Percentiles rank a stretch among this genome's conserved stretches.
Evolutionary conservation across 164 flowering plant genomes (phyloP).

Genomic region (Cinnamomum chago): DNA sequence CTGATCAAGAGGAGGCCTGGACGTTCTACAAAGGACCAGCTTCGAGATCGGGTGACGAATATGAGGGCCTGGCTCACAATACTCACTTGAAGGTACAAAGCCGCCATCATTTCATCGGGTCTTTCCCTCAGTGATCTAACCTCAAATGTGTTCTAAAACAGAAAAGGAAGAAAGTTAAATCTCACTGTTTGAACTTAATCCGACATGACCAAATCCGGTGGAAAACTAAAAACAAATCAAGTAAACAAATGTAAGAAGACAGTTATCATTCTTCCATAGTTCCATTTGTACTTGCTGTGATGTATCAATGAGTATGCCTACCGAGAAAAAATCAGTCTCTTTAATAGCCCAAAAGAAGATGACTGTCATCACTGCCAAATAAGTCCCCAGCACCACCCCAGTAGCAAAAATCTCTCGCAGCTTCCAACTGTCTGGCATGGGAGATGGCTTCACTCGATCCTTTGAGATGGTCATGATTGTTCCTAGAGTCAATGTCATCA

Average conservation of each 20-base stretch:
- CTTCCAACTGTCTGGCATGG: slow-evolving; percentile 96
- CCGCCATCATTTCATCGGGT: slow-evolving; percentile 69
- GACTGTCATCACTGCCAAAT: slow-evolving; percentile 87
- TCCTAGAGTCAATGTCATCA: slow-evolving; percentile 33
- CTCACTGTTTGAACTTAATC: background rate
- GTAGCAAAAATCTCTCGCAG: slow-evolving; percentile 89
- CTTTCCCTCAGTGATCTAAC: slow-evolving; percentile 40
- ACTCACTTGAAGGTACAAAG: slow-evolving; percentile 92
- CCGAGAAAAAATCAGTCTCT: slow-evolving; percentile 75
- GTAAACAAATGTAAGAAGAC: background rate
- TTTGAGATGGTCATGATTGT: slow-evolving; percentile 98
- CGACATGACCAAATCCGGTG: background rate
- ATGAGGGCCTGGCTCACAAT: slow-evolving; percentile 93
- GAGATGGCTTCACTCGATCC: slow-evolving; percentile 96
- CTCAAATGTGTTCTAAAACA: slow-evolving; percentile 57
- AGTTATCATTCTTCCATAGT: background rate
- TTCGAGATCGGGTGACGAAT: slow-evolving; percentile 87
- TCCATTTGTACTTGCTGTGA: background rate
- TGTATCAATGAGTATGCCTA: slow-evolving; percentile 20
- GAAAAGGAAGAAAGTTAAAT: background rate
- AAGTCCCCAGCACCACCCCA: slow-evolving; percentile 85
- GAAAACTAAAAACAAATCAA: background rate
- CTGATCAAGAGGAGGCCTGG: slow-evolving; percentile 64
- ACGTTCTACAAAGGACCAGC: slow-evolving; percentile 86
- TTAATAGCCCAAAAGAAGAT: slow-evolving; percentile 80